Percentiles rank a stretch among this genome's conserved stretches.
Evolutionary conservation across 805 yeast species (phyloP).

Genomic region (Candida corydali): DNA sequence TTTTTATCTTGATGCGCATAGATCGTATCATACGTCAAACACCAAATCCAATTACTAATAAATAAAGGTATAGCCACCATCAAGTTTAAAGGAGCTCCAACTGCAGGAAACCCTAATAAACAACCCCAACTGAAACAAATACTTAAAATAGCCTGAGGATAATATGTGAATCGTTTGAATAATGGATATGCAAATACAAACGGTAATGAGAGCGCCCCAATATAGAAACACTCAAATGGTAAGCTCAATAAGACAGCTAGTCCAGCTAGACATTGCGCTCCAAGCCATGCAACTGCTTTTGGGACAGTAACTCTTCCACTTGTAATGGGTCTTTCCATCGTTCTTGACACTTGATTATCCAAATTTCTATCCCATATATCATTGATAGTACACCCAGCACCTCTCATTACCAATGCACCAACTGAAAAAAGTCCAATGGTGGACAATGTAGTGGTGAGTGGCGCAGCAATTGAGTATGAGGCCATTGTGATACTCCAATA

Average conservation of each 20-base stretch:
- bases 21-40: conserved; percentile 92
- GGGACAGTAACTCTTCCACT: conserved; percentile 70
- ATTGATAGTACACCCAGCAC: conserved; percentile 96
- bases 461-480: conserved; percentile 67
- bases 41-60: conserved; percentile 79
- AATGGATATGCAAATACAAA: conserved; percentile 86
- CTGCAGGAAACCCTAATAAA: conserved; percentile 90
- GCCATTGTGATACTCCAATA: conserved; percentile 94
- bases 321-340: conserved; percentile 89
- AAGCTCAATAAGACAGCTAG: conserved; percentile 64
- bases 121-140: conserved; percentile 94
- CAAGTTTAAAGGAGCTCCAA: conserved; percentile 74
- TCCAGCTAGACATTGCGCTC: conserved; percentile 72
- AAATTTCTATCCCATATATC: conserved; percentile 81
- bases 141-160: conserved; percentile 83
- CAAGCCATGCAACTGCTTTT: conserved; percentile 69
- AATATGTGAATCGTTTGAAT: conserved; percentile 91
- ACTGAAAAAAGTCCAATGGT: conserved; percentile 70
- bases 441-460: conserved; percentile 55
- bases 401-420: conserved; percentile 91
- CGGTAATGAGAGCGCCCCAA: conserved; percentile 78
- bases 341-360: conserved; percentile 82
- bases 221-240: conserved; percentile 75
- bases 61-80: conserved; percentile 76
- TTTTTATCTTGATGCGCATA: conserved; percentile 97